Conservation (phyloP, 176 grass and related monocot genomes). For the Eragrostis curvula region DNA sequence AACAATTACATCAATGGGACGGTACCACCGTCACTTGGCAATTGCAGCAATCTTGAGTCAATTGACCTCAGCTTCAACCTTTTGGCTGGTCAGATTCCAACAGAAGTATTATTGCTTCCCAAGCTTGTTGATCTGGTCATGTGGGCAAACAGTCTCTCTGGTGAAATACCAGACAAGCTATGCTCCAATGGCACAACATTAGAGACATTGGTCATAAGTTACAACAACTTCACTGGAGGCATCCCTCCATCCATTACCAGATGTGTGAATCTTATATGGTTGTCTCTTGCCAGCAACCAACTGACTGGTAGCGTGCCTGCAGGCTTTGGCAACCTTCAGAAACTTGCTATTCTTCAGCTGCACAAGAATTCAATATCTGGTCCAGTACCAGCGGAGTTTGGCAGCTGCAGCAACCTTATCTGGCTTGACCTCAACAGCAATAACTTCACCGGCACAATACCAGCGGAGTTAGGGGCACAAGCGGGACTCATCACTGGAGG, state of each 20-base stretch:
- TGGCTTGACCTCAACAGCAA: conserved; percentile 74
- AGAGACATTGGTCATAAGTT: conserved; percentile 73
- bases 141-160: conserved; percentile 71
- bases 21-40: conserved; percentile 44
- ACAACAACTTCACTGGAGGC: conserved; percentile 54
- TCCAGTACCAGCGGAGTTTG: conserved; percentile 48
- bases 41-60: conserved; percentile 47
- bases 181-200: conserved; percentile 38
- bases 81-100: conserved; percentile 47
- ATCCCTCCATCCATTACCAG: conserved; percentile 52
- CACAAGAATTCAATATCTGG: conserved; percentile 56
- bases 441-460: conserved; percentile 46
- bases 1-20: conserved; percentile 59
- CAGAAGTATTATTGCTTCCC: conserved; percentile 44
- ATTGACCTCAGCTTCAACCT: conserved; percentile 75
- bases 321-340: conserved; percentile 48
- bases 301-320: conserved; percentile 44
- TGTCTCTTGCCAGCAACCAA: conserved; percentile 57
- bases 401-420: conserved; percentile 64
- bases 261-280: conserved; percentile 64
- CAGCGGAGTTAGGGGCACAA: conserved; percentile 45
- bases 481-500: conserved; percentile 57
- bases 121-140: conserved; percentile 62
- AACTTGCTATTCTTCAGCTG: conserved; percentile 69
- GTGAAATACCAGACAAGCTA: conserved; percentile 55